Evolutionary conservation across 306 rosid species (phyloP), one percentile per base, ranked within the genome.

Genomic region (Castanea crenata): DNA sequence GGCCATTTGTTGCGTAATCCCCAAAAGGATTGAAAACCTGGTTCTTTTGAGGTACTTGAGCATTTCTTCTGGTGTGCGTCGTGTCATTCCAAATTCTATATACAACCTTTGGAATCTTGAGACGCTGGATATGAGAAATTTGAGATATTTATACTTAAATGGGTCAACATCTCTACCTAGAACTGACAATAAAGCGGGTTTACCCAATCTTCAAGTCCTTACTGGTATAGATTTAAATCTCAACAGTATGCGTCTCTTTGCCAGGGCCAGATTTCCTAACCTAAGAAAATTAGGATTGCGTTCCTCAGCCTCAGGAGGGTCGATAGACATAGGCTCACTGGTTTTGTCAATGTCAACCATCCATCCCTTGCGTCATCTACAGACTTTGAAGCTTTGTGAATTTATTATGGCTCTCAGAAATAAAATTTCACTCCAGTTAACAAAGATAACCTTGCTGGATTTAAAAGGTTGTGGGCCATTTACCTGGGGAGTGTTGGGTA

Each of bases 151-250:
- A 29, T 19, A 25, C 18, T 1, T 9, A 0, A 0, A 0, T 27
- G 8, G 64, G 25, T 9, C 29, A 46, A 46, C 52, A 2, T 2
- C 0, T 46, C 12, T 10, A 46, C 15, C 52, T 46, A 46, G 14
- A 2, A 2, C 15, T 8, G 15, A 46, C 52, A 46, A 10, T 46
- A 0, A 46, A 46, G 41, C 9, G 41, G 52, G 13, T 46, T 46
- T 46, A 46, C 52, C 52, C 74, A 83, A 79, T 55, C 78, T 79
- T 13, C 80, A 74, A 75, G 46, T 74, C 55, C 35, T 83, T 5
- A 27, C 71, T 19, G n/a, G 20, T 9, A 19, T 83, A 20, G 34
- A n/a, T 31, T 31, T 31, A 31, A 31, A 31, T 31, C 4, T 3
- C 32, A 3, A 31, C 4, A 3, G 4, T 31, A 3, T 3, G 4